Base-by-base conservation (phyloP, 495 filamentous ascomycete species). In the Neurospora sp. region DNA sequence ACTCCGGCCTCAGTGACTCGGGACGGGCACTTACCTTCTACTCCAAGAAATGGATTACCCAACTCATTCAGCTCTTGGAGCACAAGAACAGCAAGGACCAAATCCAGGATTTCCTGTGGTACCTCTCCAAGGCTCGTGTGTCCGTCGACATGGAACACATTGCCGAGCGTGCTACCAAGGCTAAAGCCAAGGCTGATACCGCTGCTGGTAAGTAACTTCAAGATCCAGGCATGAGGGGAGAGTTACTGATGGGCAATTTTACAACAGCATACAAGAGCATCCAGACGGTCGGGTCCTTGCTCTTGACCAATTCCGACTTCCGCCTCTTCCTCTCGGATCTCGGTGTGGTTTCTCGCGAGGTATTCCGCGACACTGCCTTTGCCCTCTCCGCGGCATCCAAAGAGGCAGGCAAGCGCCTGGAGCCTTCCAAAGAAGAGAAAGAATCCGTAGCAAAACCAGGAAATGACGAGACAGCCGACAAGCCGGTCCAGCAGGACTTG, bases 91-190 rank as follows among this genome's bases (percentile, higher is more conserved):
- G 84, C 73, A 77, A 88, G n/a, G 94, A 97, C 82, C 90, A 96
- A 77, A 86, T 97, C 49, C 95, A 98, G 81, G 93, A 97, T 74
- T 92, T 97, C 74, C 84, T 97, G 69, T 98, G 95, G 94, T 94
- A 89, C 77, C 81, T 96, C 71, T 82, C 91, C 71, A 92, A 91
- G 77, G 90, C 93, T 20, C 87, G 87, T 38, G 84, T 94, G 38
- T 87, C 88, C 11, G 77, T 97, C 3, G 92, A 97, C 79, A 84
- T 88, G 3, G 86, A 87, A 20, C 87, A 93, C 72, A 79, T 96
- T 14, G 87, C 87, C 2, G 83, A 86, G 42, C 86, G 88, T 42
- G 93, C 91, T 3, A 83, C 85, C 71, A 87, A 84, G 73, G 87
- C 88, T n/a, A 93, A 89, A 80, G 86, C 88, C 3, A 91, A 89